Conservation (phyloP, 148 eudicot species). For the Dianthus caryophyllus region DNA sequence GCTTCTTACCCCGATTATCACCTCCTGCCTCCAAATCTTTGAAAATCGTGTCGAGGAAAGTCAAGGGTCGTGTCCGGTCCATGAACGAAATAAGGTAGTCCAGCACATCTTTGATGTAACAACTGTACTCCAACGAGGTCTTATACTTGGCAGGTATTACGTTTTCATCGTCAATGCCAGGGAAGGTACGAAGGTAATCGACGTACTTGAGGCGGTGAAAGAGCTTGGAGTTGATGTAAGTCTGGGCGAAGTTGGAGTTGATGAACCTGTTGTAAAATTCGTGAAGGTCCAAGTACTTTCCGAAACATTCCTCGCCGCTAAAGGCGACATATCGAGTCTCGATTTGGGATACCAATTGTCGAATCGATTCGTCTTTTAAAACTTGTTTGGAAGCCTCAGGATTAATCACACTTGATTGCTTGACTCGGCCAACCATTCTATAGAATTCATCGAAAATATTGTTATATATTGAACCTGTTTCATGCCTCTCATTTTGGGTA, state of each 20-base stretch:
- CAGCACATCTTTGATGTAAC: not conserved
- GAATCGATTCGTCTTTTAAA: too few species aligned
- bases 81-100: slow-evolving; percentile 7
- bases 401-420: too few species aligned
- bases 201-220: not conserved
- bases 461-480: too few species aligned
- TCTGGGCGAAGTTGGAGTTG: too few species aligned
- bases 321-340: too few species aligned
- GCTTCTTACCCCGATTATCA: not conserved
- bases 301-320: slow-evolving; percentile 14
- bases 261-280: too few species aligned
- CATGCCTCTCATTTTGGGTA: too few species aligned
- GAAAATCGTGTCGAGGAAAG: not conserved
- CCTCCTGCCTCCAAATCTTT: not conserved
- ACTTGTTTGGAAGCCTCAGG: too few species aligned
- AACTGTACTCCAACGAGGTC: not conserved
- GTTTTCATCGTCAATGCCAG: not conserved
- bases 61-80: slow-evolving; percentile 7
- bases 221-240: slow-evolving; percentile 1
- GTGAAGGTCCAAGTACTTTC: slow-evolving; percentile 10
- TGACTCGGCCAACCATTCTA: too few species aligned
- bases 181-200: not conserved
- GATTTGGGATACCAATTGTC: too few species aligned
- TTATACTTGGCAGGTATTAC: slow-evolving; percentile 11
- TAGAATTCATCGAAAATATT: too few species aligned